These are phyloP conservation scores for Hippophae rhamnoides DNA, from an alignment of 306 rosid species.

Conservation along the genomic window DNA sequence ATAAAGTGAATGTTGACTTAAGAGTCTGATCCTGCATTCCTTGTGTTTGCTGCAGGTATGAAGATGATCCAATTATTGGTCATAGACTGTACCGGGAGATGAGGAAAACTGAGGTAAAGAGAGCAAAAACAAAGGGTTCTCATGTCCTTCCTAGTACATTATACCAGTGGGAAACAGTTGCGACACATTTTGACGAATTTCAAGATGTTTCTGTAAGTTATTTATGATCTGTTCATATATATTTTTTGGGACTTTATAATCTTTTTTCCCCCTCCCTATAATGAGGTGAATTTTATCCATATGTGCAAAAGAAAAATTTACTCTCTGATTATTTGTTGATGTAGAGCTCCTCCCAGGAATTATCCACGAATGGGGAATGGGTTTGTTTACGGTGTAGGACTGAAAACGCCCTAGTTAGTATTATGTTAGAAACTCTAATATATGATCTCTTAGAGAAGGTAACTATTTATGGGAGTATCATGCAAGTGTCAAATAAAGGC, in stretches of 20 bases:
- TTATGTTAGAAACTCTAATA: too few species aligned
- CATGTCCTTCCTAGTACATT: constrained; percentile 49
- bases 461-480: too few species aligned
- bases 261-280: too few species aligned
- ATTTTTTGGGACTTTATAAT: not conserved
- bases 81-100: constrained; percentile 87
- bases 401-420: too few species aligned
- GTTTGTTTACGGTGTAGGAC: too few species aligned
- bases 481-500: too few species aligned
- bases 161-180: constrained; percentile 82
- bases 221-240: constrained; percentile 18
- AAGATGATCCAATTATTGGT: constrained; percentile 84
- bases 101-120: constrained; percentile 71
- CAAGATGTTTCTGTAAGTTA: constrained; percentile 76
- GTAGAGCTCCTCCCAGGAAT: too few species aligned
- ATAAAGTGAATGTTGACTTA: constrained; percentile 5
- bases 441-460: too few species aligned
- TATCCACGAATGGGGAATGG: too few species aligned
- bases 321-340: too few species aligned
- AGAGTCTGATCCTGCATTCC: constrained; percentile 23
- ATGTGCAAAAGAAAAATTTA: too few species aligned
- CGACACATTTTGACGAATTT: constrained; percentile 92
- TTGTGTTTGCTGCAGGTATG: constrained; percentile 70
- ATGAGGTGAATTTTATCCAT: too few species aligned
- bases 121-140: constrained; percentile 71